A percentile compares a stretch with the other conserved stretches of the same genome.
These are phyloP conservation scores for Lenzites betulinus DNA, from an alignment of 768 basidiomycete genomes.

Conservation along the genomic window DNA sequence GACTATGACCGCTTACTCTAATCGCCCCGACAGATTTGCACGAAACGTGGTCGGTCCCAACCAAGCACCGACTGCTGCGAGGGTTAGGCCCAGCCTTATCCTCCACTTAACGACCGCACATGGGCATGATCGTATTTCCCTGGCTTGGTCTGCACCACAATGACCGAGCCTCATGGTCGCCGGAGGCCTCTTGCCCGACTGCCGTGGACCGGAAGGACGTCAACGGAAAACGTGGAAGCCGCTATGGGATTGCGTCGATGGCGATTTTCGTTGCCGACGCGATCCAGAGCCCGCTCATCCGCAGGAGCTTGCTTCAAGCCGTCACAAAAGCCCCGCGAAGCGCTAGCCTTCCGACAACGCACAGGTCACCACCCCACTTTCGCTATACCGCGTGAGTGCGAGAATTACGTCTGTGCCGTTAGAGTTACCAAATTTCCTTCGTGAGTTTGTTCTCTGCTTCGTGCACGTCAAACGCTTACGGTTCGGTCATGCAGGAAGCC, in stretches of 20 bases:
- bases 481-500: neutral
- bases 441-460: neutral
- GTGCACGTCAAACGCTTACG: neutral
- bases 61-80: too few relatives aligned
- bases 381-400: neutral
- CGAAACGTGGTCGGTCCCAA: too few relatives aligned
- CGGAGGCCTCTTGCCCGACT: neutral
- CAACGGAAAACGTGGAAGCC: neutral
- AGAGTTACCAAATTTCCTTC: neutral
- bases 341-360: neutral
- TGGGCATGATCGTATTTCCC: neutral
- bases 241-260: neutral
- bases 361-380: neutral
- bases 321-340: neutral
- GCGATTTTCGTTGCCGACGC: neutral
- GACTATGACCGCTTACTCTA: too few relatives aligned
- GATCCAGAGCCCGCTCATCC: neutral
- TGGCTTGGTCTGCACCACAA: neutral
- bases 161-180: neutral
- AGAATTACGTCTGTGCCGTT: neutral
- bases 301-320: neutral
- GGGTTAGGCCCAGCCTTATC: too few relatives aligned
- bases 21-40: too few relatives aligned
- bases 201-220: neutral
- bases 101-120: too few relatives aligned